Evolutionary conservation across 1,139 yeast species (phyloP).

Genomic region (Pneumocystis murina): DNA sequence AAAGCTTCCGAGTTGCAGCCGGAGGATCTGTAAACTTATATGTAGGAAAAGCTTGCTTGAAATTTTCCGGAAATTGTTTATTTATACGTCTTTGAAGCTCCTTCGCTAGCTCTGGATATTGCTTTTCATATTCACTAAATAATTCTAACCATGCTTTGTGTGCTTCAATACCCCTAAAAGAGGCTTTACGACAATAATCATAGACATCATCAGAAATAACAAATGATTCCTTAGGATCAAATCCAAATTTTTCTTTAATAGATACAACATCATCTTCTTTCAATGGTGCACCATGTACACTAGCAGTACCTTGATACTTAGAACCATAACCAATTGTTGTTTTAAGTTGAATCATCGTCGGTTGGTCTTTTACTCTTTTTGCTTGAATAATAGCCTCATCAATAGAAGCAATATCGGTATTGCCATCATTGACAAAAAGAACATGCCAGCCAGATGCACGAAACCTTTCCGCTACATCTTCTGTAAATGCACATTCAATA

Average conservation of each 20-base stretch:
- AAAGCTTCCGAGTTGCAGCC: constrained; percentile 87
- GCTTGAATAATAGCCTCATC: constrained; percentile 49
- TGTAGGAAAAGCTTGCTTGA: constrained; percentile 67
- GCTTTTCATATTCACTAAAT: constrained; percentile 45
- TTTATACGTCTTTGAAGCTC: constrained; percentile 70
- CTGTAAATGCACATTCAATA: constrained; percentile 84
- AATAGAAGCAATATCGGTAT: constrained; percentile 61
- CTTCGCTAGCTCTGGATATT: constrained; percentile 68
- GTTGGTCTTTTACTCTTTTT: constrained; percentile 46
- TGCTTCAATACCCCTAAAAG: constrained; percentile 44
- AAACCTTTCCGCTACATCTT: constrained; percentile 75
- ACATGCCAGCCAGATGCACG: constrained; percentile 94
- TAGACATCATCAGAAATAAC: constrained; percentile 73
- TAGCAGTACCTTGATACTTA: constrained; percentile 66
- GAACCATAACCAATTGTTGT: constrained; percentile 97
- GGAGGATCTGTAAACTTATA: constrained; percentile 70
- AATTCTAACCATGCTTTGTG: constrained; percentile 63
- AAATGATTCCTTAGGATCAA: constrained; percentile 73
- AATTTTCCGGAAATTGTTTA: constrained; percentile 68
- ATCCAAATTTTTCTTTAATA: constrained; percentile 72
- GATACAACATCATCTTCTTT: constrained; percentile 86
- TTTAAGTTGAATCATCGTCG: constrained; percentile 75
- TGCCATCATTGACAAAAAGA: constrained; percentile 62
- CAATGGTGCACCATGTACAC: constrained; percentile 95
- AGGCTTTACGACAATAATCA: constrained; percentile 47